A percentile compares a stretch with the other conserved stretches of the same genome.
phyloP scores from a whole-genome alignment of 208 protist species.

The Borovskyia barvae region DNA sequence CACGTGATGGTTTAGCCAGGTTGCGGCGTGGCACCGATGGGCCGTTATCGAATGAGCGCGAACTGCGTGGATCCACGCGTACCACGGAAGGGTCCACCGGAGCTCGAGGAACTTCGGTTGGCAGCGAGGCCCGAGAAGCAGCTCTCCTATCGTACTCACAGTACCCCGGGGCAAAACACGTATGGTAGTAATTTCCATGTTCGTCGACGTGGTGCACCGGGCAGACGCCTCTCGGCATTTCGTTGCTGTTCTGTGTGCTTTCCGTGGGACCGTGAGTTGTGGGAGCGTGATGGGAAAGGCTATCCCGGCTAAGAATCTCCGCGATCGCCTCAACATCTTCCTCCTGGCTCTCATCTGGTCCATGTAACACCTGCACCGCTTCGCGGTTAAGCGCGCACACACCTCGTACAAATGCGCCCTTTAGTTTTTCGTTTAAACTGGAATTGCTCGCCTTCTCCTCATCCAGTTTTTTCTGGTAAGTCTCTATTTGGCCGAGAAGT shows the following conservation, averaged over 20 bases:
- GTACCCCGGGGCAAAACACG: slow-evolving; percentile 59
- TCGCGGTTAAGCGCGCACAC: slow-evolving; percentile 90
- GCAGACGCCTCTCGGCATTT: slow-evolving; percentile 25
- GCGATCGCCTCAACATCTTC: slow-evolving; percentile 46
- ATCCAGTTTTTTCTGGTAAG: slow-evolving; percentile 18
- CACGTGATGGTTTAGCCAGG: slow-evolving; percentile 3
- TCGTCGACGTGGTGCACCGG: slow-evolving; percentile 42
- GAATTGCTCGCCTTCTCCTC: slow-evolving; percentile 37
- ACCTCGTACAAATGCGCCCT: slow-evolving; percentile 81
- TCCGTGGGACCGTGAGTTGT: slow-evolving; percentile 1
- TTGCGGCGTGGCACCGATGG: slow-evolving; percentile 5
- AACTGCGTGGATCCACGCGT: slow-evolving; percentile 33
- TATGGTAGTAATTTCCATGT: slow-evolving; percentile 56
- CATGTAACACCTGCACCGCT: slow-evolving; percentile 81
- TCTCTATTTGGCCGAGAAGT: slow-evolving; percentile 42
- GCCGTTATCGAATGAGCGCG: slow-evolving; percentile 11
- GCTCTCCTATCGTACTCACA: slow-evolving; percentile 7
- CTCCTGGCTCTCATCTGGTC: slow-evolving; percentile 27
- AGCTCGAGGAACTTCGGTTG: not conserved
- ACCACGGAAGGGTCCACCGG: slow-evolving; percentile 64
- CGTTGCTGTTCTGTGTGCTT: not conserved
- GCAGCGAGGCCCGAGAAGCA: too few species aligned
- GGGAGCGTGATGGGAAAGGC: slow-evolving; percentile 2
- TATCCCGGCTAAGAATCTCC: slow-evolving; percentile 44
- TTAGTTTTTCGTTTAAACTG: slow-evolving; percentile 63